Evolutionary conservation across 148 eudicot genomes (phyloP).

Genomic region (Cornus florida): DNA sequence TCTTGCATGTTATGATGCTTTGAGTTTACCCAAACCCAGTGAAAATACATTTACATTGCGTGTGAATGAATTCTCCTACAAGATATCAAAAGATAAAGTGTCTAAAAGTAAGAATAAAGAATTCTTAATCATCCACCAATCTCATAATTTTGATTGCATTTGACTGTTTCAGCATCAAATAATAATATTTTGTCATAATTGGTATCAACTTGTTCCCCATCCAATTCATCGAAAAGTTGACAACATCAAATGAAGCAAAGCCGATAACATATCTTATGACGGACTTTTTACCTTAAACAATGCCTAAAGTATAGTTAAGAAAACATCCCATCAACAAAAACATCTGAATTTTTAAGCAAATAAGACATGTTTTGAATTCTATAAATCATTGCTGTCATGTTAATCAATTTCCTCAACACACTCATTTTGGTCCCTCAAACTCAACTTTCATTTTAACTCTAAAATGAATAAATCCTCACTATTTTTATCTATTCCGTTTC

Average conservation of each 20-base stretch:
- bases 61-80: background rate
- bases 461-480: no score
- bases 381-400: background rate
- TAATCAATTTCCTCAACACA: background rate
- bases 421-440: background rate
- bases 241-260: no score
- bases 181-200: background rate
- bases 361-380: background rate
- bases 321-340: background rate
- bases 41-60: background rate
- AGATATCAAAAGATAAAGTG: background rate
- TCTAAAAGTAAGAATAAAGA: background rate
- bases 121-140: background rate
- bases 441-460: background rate
- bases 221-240: background rate
- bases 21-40: background rate
- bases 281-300: constrained; percentile 8
- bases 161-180: constrained; percentile 1
- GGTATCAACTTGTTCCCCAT: constrained; percentile 13
- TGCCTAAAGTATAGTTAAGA: background rate
- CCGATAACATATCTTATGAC: background rate
- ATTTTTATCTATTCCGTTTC: no score
- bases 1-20: constrained; percentile 9
- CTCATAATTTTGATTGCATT: background rate
- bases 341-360: constrained; percentile 10